These are phyloP conservation scores for Nemania sp. DNA, from an alignment of 2,329 filamentous ascomycete genomes.

Conservation along the genomic window DNA sequence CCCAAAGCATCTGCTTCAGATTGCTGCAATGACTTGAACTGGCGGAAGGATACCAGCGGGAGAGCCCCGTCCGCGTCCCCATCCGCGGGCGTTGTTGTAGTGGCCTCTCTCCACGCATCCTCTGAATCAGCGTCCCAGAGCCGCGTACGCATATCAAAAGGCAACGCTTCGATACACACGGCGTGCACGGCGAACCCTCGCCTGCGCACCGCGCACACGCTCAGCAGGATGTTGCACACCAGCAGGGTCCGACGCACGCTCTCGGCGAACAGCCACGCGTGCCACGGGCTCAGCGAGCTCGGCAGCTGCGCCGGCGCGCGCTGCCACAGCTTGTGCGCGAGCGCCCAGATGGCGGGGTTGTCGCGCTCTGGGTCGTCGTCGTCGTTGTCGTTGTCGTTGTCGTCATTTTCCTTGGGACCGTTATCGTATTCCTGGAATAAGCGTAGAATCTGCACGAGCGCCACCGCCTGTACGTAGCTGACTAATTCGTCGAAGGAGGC, in stretches of 20 bases:
- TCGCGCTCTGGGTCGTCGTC: conserved; percentile 1
- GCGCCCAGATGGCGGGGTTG: neutral
- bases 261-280: conserved; percentile 1
- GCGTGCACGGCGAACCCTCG: neutral
- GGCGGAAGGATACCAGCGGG: conserved; percentile 4
- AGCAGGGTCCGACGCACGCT: conserved; percentile 1
- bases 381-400: neutral
- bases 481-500: neutral
- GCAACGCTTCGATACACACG: neutral
- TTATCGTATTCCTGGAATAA: neutral
- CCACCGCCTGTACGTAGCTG: neutral
- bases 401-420: neutral
- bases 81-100: too few relatives aligned
- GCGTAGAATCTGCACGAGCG: neutral
- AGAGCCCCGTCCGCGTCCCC: neutral
- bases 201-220: neutral
- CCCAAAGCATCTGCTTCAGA: too few relatives aligned
- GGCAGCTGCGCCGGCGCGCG: neutral
- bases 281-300: conserved; percentile 3
- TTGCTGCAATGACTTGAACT: conserved; percentile 1
- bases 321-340: neutral
- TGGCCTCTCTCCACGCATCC: neutral
- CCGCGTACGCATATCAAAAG: conserved; percentile 4
- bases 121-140: conserved; percentile 1
- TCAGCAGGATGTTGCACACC: conserved; percentile 1